These are phyloP conservation scores for Fraxinus angustifolia DNA, from an alignment of 305 asterid genomes.

Conservation along the genomic window DNA sequence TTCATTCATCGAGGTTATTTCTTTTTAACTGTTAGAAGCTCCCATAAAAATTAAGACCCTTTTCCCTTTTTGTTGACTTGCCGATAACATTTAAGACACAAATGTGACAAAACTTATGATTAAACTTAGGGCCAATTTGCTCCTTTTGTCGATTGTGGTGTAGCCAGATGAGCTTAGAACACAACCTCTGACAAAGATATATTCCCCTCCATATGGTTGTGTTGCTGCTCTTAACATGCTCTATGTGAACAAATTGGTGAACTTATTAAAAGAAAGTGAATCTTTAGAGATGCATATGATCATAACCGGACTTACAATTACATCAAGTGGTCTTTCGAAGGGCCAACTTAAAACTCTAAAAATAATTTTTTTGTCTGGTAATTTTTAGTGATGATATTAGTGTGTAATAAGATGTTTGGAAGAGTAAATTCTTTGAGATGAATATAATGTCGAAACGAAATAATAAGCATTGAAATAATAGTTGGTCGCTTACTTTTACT, in stretches of 20 bases:
- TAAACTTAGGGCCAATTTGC: background rate
- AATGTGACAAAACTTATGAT: background rate
- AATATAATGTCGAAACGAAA: background rate
- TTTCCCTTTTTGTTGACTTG: slow-evolving; percentile 6
- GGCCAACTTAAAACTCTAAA: slow-evolving; percentile 8
- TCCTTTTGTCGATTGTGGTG: background rate
- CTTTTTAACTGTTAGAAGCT: background rate
- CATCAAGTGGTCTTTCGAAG: background rate
- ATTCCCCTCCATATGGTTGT: background rate
- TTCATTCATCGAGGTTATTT: background rate
- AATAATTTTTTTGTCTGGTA: background rate
- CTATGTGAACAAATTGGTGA: background rate
- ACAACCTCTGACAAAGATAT: background rate
- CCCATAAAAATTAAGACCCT: background rate
- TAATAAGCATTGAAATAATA: background rate
- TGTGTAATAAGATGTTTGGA: background rate
- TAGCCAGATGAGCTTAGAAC: background rate
- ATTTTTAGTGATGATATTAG: background rate
- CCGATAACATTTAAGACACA: slow-evolving; percentile 1
- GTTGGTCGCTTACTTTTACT: slow-evolving; percentile 4
- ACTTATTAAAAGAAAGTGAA: slow-evolving; percentile 8
- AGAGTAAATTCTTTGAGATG: background rate
- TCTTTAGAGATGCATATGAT: slow-evolving; percentile 8
- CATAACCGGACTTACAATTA: slow-evolving; percentile 5
- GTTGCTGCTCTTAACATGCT: background rate